Evolutionary conservation across 768 basidiomycete species (phyloP), one percentile per base, ranked within the genome.

Genomic region (Stropharia rugosoannulata): DNA sequence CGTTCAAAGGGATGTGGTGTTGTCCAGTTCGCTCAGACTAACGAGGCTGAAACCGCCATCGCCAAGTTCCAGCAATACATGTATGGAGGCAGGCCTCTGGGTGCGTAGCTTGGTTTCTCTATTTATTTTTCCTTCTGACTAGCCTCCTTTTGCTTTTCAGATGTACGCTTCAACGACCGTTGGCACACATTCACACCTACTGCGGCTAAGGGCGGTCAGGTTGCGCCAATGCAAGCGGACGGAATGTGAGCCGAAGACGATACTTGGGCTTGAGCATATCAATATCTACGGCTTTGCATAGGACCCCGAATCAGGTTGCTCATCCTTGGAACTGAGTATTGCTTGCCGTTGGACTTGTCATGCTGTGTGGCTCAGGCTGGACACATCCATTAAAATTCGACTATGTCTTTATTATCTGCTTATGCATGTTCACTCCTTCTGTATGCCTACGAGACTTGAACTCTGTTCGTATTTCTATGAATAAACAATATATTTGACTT

Each of bases 61-160:
- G 92, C 93, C 52, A 98, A 97, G 73, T 98, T 98, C 81, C 91
- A 92, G 68, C 85, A 89, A 27, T 98, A 98, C 65, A 87, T 95
- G 85, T 97, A 97, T 62, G 94, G 94, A 59, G 94, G 95, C 13
- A 76, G 94, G 43, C 94, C 94, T 36, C 72, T 94, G 22, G 89
- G 89, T 90, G 67, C 48, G 52, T 56, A 47, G 15, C 25, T 37
- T 10, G 36, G 25, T 52, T 32, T 38, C 38, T 11, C 22, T 22
- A 4, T 44, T 40, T 47, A 41, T 36, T 51, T 5, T 27, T 58
- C 51, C 58, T 47, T 16, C 5, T 51, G 13, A 15, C 54, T 53
- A 44, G 13, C 40, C 59, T 37, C 25, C 58, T 51, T 49, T 19
- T 44, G 50, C 10, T 42, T n/a, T 6, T 35, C 61, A 88, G 94